Evolutionary conservation across 228 moss, liverwort and hornwort genomes (phyloP).

Genomic region (Sphagnum magellanicum): DNA sequence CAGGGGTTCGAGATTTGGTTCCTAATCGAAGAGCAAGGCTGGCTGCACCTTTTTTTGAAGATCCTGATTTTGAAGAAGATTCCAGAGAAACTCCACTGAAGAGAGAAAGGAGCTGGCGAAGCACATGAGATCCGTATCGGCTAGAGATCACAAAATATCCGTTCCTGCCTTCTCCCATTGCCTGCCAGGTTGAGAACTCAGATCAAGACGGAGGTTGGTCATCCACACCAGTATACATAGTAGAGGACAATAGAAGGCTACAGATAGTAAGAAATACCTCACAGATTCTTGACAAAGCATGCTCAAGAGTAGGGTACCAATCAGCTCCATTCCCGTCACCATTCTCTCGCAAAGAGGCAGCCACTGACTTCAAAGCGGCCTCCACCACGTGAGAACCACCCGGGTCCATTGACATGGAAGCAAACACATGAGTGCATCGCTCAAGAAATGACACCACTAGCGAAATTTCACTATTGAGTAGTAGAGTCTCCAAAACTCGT

Average conservation of each 20-base stretch:
- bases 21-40: conserved; percentile 70
- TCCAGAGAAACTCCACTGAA: conserved; percentile 76
- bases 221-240: background rate
- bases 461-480: conserved; percentile 40
- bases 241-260: background rate
- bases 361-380: conserved; percentile 63
- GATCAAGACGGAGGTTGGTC: background rate
- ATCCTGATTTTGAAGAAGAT: conserved; percentile 32
- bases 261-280: conserved; percentile 31
- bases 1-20: conserved; percentile 36
- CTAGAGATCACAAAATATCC: conserved; percentile 73
- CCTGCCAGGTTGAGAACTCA: conserved; percentile 27
- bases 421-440: conserved; percentile 52
- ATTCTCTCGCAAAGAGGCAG: conserved; percentile 49
- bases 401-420: conserved; percentile 66
- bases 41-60: conserved; percentile 37
- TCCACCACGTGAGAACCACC: conserved; percentile 84
- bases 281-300: conserved; percentile 46
- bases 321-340: conserved; percentile 37
- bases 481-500: conserved; percentile 64
- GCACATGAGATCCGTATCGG: conserved; percentile 92
- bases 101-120: conserved; percentile 74
- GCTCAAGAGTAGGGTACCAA: conserved; percentile 61
- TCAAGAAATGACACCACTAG: conserved; percentile 60
- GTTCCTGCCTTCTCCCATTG: conserved; percentile 46